Conservation (phyloP, 2,329 filamentous ascomycete species). For the Penicillium concentricum region DNA sequence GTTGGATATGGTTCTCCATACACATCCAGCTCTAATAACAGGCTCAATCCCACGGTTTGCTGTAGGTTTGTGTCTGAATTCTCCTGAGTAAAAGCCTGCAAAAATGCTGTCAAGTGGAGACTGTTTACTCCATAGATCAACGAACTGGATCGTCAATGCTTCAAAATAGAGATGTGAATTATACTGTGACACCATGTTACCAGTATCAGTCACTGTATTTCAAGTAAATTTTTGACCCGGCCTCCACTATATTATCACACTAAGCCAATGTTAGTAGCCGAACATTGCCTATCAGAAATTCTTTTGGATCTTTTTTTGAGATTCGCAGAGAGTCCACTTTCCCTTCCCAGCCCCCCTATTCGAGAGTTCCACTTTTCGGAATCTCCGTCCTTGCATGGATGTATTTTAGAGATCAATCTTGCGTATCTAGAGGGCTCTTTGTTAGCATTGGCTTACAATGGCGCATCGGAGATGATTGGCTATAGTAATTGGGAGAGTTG, state of each 20-base stretch:
- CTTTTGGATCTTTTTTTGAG: background rate
- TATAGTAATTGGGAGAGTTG: background rate
- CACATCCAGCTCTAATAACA: background rate
- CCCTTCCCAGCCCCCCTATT: background rate
- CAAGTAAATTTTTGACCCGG: background rate
- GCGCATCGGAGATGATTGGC: background rate
- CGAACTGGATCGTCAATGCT: constrained; percentile 13
- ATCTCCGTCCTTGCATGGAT: background rate
- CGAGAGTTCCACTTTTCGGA: background rate
- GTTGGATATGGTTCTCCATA: background rate
- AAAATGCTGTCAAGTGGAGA: background rate
- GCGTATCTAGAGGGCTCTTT: too few species aligned
- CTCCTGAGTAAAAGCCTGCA: background rate
- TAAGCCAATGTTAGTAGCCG: constrained; percentile 1
- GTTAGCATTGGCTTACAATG: background rate
- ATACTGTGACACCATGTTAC: constrained; percentile 3
- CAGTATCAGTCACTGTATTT: constrained; percentile 12
- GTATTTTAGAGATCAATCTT: background rate
- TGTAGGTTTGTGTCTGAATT: background rate
- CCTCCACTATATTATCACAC: constrained; percentile 4
- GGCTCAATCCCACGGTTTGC: background rate
- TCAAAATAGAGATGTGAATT: background rate
- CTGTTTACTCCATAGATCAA: background rate
- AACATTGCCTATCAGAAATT: background rate
- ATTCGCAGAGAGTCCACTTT: background rate